phyloP scores from a whole-genome alignment of 495 filamentous ascomycete species.

The Astrothelium macrocarpum region DNA sequence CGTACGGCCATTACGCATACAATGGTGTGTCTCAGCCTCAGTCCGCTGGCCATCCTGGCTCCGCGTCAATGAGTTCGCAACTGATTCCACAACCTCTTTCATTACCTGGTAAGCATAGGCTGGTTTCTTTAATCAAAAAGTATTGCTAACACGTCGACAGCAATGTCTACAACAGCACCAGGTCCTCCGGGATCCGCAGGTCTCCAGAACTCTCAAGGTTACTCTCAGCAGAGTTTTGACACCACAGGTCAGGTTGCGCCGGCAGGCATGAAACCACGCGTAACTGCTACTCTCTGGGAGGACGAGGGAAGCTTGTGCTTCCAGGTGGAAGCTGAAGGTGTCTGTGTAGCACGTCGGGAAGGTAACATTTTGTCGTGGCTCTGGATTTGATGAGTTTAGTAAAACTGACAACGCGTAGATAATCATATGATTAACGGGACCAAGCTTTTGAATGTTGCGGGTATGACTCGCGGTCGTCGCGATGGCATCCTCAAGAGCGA shows the following conservation, averaged over 20 bases:
- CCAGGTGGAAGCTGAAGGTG: constrained; percentile 91
- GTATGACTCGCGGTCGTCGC: constrained; percentile 91
- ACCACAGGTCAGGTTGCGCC: constrained; percentile 86
- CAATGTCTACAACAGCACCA: constrained; percentile 19
- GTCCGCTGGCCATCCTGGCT: constrained; percentile 53
- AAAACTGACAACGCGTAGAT: constrained; percentile 43
- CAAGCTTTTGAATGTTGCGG: constrained; percentile 91
- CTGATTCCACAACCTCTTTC: constrained; percentile 26
- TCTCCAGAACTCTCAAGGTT: constrained; percentile 8
- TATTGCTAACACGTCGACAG: constrained; percentile 4
- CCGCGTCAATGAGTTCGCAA: constrained; percentile 52
- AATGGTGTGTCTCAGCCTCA: constrained; percentile 66
- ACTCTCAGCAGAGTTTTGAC: constrained; percentile 59
- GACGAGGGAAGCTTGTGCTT: constrained; percentile 97
- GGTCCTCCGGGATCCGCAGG: constrained; percentile 19
- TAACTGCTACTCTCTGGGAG: constrained; percentile 96
- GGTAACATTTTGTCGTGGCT: constrained; percentile 45
- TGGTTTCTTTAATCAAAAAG: not conserved
- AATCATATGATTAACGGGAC: constrained; percentile 99
- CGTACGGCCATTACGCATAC: constrained; percentile 67
- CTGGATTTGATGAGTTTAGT: not conserved
- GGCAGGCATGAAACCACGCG: constrained; percentile 95
- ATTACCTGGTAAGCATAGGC: constrained; percentile 25
- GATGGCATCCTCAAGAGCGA: constrained; percentile 98
- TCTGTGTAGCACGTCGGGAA: constrained; percentile 91